These are phyloP conservation scores for Hura crepitans DNA, from an alignment of 441 rosid genomes.

Conservation along the genomic window DNA sequence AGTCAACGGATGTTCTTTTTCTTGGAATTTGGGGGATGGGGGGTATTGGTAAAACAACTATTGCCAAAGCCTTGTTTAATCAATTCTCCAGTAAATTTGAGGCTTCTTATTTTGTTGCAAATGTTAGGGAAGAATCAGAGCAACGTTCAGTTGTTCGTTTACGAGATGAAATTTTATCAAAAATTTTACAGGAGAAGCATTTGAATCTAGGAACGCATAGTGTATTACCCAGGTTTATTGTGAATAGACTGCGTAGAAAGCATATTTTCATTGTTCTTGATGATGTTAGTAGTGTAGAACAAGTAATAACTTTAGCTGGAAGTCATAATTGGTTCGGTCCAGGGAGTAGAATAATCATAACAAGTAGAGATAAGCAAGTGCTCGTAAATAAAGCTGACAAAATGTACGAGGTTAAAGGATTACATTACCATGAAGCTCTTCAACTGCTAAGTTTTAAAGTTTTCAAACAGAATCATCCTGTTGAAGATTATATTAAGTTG, in stretches of 20 bases:
- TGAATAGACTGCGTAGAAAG: conserved; percentile 14
- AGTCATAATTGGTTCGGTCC: conserved; percentile 21
- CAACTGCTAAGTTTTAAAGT: conserved; percentile 18
- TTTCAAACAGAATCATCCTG: conserved; percentile 16
- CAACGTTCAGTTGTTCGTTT: background rate
- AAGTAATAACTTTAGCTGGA: conserved; percentile 17
- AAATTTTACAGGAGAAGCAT: conserved; percentile 12
- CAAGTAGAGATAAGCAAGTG: conserved; percentile 23
- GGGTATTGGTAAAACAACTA: conserved; percentile 22
- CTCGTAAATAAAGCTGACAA: conserved; percentile 9
- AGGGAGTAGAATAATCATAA: conserved; percentile 24
- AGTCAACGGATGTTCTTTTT: conserved; percentile 1
- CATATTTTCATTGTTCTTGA: conserved; percentile 17
- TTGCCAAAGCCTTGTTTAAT: conserved; percentile 16
- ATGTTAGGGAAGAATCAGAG: conserved; percentile 17
- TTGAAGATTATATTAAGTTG: conserved; percentile 16
- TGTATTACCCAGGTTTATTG: conserved; percentile 6
- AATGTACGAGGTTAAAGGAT: conserved; percentile 14
- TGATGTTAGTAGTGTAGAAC: conserved; percentile 17
- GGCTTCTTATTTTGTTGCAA: conserved; percentile 17
- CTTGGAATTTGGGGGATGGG: conserved; percentile 24
- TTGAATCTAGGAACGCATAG: conserved; percentile 14
- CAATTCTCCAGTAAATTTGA: conserved; percentile 1
- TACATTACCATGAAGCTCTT: conserved; percentile 20
- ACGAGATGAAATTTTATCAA: conserved; percentile 15